A percentile compares a stretch with the other conserved stretches of the same genome.
phyloP scores from a whole-genome alignment of 805 yeast genomes.

The Yarrowia sp. region DNA sequence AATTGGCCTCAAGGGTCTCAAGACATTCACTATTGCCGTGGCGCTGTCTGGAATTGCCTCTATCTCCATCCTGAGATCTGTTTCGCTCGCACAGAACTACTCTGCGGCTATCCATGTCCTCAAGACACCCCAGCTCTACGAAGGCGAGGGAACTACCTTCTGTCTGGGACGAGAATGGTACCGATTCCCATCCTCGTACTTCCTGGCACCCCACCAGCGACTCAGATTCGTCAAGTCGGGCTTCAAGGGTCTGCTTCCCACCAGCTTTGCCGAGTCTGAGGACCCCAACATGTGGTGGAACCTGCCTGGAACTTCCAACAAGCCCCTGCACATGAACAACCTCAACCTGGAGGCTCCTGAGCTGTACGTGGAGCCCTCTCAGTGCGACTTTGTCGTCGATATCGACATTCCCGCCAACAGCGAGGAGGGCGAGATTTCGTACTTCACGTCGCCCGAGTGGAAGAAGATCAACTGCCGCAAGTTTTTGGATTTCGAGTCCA shows the following conservation, averaged over 20 bases:
- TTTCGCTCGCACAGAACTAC: conserved; percentile 64
- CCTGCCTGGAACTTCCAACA: conserved; percentile 39
- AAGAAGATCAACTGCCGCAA: conserved; percentile 31
- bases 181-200: conserved; percentile 84
- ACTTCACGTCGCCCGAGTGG: conserved; percentile 32
- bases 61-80: conserved; percentile 51
- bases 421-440: conserved; percentile 45
- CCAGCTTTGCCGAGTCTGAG: conserved; percentile 62
- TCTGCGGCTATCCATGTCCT: conserved; percentile 68
- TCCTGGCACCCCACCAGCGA: conserved; percentile 62
- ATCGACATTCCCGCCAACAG: conserved; percentile 49
- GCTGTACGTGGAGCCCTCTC: conserved; percentile 48
- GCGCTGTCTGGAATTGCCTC: conserved; percentile 28
- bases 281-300: conserved; percentile 37
- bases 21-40: conserved; percentile 20
- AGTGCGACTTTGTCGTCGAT: conserved; percentile 74
- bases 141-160: conserved; percentile 47
- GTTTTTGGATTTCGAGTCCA: conserved; percentile 34
- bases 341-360: conserved; percentile 61
- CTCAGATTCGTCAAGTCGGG: conserved; percentile 70
- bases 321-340: conserved; percentile 73
- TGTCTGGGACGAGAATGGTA: conserved; percentile 97
- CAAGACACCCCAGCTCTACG: conserved; percentile 41
- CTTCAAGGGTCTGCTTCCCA: conserved; percentile 85
- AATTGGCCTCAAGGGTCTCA: background rate